A percentile compares a stretch with the other conserved stretches of the same genome.
These are phyloP conservation scores for Beauveria rudraprayagi DNA, from an alignment of 2,329 filamentous ascomycete species.

Conservation along the genomic window DNA sequence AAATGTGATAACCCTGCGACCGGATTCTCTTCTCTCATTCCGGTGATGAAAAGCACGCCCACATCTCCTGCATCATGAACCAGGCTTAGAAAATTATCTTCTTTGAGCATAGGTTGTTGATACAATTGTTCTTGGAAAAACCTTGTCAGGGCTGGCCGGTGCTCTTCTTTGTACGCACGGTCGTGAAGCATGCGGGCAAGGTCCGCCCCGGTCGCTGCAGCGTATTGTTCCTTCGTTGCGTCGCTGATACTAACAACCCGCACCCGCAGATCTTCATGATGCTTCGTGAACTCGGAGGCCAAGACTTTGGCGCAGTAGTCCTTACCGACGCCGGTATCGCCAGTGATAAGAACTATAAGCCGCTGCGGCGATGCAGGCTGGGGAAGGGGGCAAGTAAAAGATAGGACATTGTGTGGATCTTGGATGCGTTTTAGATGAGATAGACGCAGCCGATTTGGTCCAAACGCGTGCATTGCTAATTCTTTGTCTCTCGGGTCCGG, in stretches of 20 bases:
- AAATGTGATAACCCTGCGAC: conserved; percentile 45
- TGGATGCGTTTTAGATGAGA: conserved; percentile 38
- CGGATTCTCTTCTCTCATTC: conserved; percentile 54
- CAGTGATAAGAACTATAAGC: conserved; percentile 51
- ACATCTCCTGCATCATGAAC: conserved; percentile 32
- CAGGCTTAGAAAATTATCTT: conserved; percentile 36
- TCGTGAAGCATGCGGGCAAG: conserved; percentile 39
- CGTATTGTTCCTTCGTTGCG: conserved; percentile 49
- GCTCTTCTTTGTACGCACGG: conserved; percentile 54
- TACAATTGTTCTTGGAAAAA: conserved; percentile 44
- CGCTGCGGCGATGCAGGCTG: conserved; percentile 22
- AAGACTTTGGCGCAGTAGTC: conserved; percentile 50
- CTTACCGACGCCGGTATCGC: conserved; percentile 48
- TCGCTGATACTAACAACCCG: conserved; percentile 41
- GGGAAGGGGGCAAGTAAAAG: conserved; percentile 47
- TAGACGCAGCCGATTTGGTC: conserved; percentile 42
- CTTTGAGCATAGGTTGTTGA: conserved; percentile 20
- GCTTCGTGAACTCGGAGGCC: conserved; percentile 31
- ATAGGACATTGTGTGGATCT: conserved; percentile 44
- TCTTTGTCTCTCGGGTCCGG: conserved; percentile 49
- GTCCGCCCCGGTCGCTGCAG: conserved; percentile 38
- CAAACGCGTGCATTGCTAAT: conserved; percentile 49
- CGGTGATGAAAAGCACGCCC: conserved; percentile 53
- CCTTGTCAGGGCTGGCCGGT: conserved; percentile 41
- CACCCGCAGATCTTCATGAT: conserved; percentile 14